Base-by-base conservation (phyloP, 2,329 filamentous ascomycete species). In the Colletotrichum lindemuthianum region DNA sequence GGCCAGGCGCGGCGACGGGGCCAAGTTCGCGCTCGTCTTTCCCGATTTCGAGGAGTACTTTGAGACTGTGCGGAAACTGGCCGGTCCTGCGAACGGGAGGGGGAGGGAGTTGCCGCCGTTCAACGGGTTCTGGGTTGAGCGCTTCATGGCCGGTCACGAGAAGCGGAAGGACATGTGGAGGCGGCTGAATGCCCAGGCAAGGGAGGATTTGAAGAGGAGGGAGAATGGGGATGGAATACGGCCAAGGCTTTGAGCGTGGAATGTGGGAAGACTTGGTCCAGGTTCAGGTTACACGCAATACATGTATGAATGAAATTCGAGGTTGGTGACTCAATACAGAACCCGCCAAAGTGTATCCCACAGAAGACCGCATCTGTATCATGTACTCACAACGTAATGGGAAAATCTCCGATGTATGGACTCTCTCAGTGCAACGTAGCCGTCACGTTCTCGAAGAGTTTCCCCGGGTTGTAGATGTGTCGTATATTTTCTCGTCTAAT, bases 11-110 rank as follows among this genome's bases (percentile, higher is more conserved):
- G 88, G 88, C 0, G 88, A 90, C 65, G 86, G 87, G 0, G 74
- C 81, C 0, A 80, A 78, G 3, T 90, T 91, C 66, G 79, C 82
- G 0, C 76, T 86, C 3, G 73, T 90, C 4, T 85, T 82, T 63
- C 88, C 88, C 0, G 82, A 90, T 15, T 90, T 90, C 69, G 84
- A 88, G 65, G 81, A 85, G 12, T 90, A 90, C 69, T 90, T 91
- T 68, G 86, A 90, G 71, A 76, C 76, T 2, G 65, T 88, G 13
- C 77, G 86, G 36, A 67, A 63, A 15, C 65, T 88, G 15, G 82
- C 84, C 1, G 84, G 85, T 0, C 78, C 82, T 45, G 78, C 82
- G 43, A 77, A 60, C 2, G 82, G 78, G 0, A 73, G 77, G 13
- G 84, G 84, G 3, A 76, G 84, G 43, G 71, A 70, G 52, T 68